These are phyloP conservation scores for Lotmaria passim DNA, from an alignment of 208 protist species.

Conservation along the genomic window DNA sequence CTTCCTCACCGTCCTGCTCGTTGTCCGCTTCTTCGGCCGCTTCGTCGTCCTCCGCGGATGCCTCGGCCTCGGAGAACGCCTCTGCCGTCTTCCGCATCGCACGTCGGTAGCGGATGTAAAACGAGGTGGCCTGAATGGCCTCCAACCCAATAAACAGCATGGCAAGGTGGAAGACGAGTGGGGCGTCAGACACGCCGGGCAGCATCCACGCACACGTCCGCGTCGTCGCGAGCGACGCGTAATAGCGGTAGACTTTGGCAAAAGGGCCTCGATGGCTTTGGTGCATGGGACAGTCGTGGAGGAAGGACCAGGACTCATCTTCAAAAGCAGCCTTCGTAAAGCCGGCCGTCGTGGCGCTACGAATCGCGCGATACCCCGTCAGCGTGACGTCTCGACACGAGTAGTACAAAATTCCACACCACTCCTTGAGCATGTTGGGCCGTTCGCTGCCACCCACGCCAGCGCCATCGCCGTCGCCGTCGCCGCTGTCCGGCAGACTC, in stretches of 20 bases:
- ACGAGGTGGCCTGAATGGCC: conserved; percentile 16
- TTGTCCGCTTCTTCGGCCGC: conserved; percentile 13
- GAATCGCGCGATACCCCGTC: neutral
- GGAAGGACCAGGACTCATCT: neutral
- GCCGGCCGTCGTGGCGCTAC: conserved; percentile 4
- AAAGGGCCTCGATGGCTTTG: neutral
- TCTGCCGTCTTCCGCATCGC: conserved; percentile 9
- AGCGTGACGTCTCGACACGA: conserved; percentile 4
- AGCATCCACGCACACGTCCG: conserved; percentile 26
- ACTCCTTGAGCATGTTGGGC: conserved; percentile 9
- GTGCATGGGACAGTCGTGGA: neutral
- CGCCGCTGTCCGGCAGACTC: neutral
- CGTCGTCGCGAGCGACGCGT: conserved; percentile 27
- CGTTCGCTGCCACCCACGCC: neutral
- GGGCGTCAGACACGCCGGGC: conserved; percentile 14
- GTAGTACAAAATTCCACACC: conserved; percentile 10
- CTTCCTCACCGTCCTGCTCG: neutral
- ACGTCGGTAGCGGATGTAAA: conserved; percentile 24
- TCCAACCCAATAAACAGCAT: conserved; percentile 25
- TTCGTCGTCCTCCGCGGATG: neutral
- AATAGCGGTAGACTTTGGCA: neutral
- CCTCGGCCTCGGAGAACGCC: conserved; percentile 7
- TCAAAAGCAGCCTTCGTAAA: conserved; percentile 7
- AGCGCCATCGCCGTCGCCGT: neutral
- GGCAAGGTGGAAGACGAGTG: conserved; percentile 34